Evolutionary conservation across 2,329 filamentous ascomycete species (phyloP).

Genomic region (Neofusicoccum laricinum): DNA sequence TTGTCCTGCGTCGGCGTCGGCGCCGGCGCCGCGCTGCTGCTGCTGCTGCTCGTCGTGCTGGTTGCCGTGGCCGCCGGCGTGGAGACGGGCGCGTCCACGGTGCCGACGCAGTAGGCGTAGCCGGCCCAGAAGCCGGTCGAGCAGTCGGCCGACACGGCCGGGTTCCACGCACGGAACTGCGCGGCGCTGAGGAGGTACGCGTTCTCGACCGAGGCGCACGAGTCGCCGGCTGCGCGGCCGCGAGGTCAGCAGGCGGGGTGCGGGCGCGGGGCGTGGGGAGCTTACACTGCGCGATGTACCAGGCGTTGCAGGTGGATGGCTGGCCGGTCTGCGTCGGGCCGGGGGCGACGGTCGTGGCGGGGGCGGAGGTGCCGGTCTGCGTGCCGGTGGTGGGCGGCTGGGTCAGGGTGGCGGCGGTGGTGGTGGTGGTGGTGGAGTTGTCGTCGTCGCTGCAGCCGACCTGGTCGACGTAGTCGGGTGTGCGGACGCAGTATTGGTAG

Average conservation of each 20-base stretch:
- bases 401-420: background rate
- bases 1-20: background rate
- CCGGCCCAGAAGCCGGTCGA: background rate
- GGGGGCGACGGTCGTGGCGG: background rate
- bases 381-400: background rate
- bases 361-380: background rate
- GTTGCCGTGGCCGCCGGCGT: background rate
- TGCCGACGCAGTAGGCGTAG: background rate
- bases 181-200: background rate
- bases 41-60: background rate
- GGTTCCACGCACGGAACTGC: background rate
- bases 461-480: background rate
- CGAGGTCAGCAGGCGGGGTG: no score
- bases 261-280: no score
- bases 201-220: background rate
- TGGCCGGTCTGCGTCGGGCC: background rate
- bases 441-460: no score
- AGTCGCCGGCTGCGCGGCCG: background rate
- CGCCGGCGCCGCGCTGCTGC: no score
- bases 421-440: no score
- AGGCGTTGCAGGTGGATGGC: background rate
- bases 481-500: background rate
- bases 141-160: background rate
- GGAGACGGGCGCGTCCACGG: background rate
- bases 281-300: constrained; percentile 14